Base-by-base conservation (phyloP, 306 rosid species). In the Vachellia pachyceras region DNA sequence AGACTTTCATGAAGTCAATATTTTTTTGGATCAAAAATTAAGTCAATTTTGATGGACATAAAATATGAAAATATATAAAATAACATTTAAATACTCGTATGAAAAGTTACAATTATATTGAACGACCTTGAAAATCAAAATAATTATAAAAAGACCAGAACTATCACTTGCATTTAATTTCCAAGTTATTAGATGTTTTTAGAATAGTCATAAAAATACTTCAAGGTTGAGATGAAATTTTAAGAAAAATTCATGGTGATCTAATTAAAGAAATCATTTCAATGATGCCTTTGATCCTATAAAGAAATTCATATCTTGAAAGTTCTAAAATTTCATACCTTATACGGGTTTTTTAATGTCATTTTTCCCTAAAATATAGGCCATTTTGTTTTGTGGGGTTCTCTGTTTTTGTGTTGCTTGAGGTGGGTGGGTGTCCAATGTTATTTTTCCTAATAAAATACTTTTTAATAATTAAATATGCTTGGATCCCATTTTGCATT, bases 1-100 rank as follows among this genome's bases (percentile, higher is more conserved):
- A 22, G 71, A 41, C 60, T n/a, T 46, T 76, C 57, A 33, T 69
- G 0, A 6, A 69, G 77, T 69, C 77, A 76, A 82, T 46, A 82
- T 58, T 18, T 20, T 29, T 29, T 29, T 29, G 33, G 33, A 29
- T 29, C 1, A 29, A 29, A 29, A 29, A 29, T 29, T 29, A 29
- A 29, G 33, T 29, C 33, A 47, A 54, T 35, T 66, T n/a, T 6
- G 10, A 6, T 25, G 8, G 23, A 54, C 40, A 29, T 5, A 49
- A 54, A 5, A 11, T 57, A 7, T n/a, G 49, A 58, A 10, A 29
- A 29, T 29, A 22, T 9, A 58, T 22, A 20, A 58, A 58, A 54
- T 58, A 22, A 4, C 65, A 58, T 58, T 3, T 58, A 8, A 22
- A 58, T 0, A 58, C 65, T 58, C 35, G 23, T 58, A 23, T 4